phyloP scores from a whole-genome alignment of 2,329 filamentous ascomycete species.

The Amauroascus verrucosus region DNA sequence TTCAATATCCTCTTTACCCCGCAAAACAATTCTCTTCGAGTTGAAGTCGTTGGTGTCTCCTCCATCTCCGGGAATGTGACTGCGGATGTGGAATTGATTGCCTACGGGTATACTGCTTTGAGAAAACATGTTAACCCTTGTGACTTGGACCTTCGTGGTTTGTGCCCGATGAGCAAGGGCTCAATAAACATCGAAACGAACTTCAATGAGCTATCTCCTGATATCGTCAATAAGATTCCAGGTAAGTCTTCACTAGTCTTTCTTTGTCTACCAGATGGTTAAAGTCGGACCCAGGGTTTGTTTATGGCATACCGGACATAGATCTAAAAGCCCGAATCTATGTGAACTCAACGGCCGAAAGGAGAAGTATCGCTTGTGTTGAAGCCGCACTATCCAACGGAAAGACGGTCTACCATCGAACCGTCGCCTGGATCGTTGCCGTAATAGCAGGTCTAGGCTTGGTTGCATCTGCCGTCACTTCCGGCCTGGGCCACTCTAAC shows the following conservation, averaged over 20 bases:
- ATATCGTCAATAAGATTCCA: conserved; percentile 57
- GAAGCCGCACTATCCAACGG: conserved; percentile 82
- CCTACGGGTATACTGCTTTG: conserved; percentile 70
- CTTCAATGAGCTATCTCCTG: conserved; percentile 44
- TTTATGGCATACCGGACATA: conserved; percentile 81
- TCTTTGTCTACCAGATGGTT: neutral
- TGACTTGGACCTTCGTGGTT: conserved; percentile 49
- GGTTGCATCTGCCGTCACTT: conserved; percentile 75
- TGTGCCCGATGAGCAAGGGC: conserved; percentile 86
- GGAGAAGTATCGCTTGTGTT: conserved; percentile 66
- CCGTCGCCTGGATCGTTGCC: conserved; percentile 81
- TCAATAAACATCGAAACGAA: conserved; percentile 65
- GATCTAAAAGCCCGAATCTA: conserved; percentile 75
- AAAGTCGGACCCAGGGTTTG: conserved; percentile 47
- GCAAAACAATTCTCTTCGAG: conserved; percentile 58
- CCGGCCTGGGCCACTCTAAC: conserved; percentile 83
- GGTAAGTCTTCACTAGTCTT: conserved; percentile 32
- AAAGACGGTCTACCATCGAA: conserved; percentile 80
- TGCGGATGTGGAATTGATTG: conserved; percentile 64
- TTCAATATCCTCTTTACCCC: conserved; percentile 65
- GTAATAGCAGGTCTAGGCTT: conserved; percentile 77
- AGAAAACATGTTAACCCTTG: conserved; percentile 66
- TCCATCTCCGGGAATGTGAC: conserved; percentile 72
- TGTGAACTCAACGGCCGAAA: conserved; percentile 60
- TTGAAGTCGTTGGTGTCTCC: conserved; percentile 72